Conservation (phyloP, 345 rosid species). For the Pelargonium nanum region DNA sequence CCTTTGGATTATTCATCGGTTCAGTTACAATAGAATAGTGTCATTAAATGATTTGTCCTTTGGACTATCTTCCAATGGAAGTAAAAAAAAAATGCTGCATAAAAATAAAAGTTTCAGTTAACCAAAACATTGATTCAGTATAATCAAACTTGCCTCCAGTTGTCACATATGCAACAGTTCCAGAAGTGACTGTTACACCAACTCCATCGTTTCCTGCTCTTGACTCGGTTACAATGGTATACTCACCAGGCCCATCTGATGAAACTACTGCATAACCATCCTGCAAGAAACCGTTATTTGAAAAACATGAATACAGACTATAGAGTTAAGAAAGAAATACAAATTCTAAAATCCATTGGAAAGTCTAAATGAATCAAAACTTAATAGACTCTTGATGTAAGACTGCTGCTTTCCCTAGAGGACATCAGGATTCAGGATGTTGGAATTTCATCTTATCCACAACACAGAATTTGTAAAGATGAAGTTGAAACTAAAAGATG, state of each 20-base stretch:
- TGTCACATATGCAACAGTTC: constrained; percentile 94
- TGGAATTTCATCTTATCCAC: not conserved
- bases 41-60: too few relatives aligned
- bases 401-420: not conserved
- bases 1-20: too few relatives aligned
- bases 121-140: not conserved
- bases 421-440: not conserved
- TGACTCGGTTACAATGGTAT: constrained; percentile 76
- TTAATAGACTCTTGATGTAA: too few relatives aligned
- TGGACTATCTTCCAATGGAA: constrained; percentile 1
- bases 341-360: not conserved
- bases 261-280: constrained; percentile 96
- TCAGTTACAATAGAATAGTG: too few relatives aligned
- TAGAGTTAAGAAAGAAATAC: not conserved
- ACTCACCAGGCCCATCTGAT: constrained; percentile 91
- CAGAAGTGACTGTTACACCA: constrained; percentile 68
- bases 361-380: not conserved
- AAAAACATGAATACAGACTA: not conserved
- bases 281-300: constrained; percentile 26
- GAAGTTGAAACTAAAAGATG: too few relatives aligned
- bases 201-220: constrained; percentile 94
- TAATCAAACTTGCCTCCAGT: constrained; percentile 64
- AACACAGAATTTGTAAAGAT: too few relatives aligned
- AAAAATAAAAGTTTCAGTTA: not conserved
- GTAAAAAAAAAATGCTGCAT: not conserved